These are phyloP conservation scores for Lactarius psammicola DNA, from an alignment of 768 basidiomycete genomes.

Conservation along the genomic window DNA sequence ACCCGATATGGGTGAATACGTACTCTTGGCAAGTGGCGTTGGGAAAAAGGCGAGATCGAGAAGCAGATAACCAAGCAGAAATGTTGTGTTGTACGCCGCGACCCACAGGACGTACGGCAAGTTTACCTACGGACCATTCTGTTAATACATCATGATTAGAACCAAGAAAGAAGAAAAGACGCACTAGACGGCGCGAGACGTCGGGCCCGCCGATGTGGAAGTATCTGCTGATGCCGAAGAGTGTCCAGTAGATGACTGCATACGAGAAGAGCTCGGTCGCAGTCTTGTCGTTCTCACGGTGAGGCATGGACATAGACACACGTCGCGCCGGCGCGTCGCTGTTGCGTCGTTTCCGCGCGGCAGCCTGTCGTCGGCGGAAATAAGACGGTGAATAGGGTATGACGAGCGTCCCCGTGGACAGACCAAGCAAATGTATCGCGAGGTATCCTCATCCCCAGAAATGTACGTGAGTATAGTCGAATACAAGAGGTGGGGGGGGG, in stretches of 20 bases:
- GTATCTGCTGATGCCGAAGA: constrained; percentile 43
- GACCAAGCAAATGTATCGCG: constrained; percentile 82
- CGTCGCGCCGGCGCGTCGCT: constrained; percentile 30
- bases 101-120: constrained; percentile 88
- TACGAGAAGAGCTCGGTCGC: constrained; percentile 77
- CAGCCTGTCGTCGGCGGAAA: constrained; percentile 54
- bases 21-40: constrained; percentile 36
- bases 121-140: constrained; percentile 61
- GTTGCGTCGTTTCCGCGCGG: constrained; percentile 16
- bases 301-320: constrained; percentile 27
- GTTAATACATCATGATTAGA: background rate
- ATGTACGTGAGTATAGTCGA: constrained; percentile 1
- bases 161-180: constrained; percentile 31
- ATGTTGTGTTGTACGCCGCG: constrained; percentile 82
- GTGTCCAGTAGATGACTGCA: constrained; percentile 73
- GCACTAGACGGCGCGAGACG: constrained; percentile 63
- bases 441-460: constrained; percentile 64
- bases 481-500: background rate
- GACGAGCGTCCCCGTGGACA: constrained; percentile 76
- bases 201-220: constrained; percentile 37
- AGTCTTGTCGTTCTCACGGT: constrained; percentile 68
- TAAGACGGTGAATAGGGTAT: constrained; percentile 76
- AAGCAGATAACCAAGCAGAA: constrained; percentile 76
- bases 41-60: constrained; percentile 73
- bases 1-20: constrained; percentile 39